Evolutionary conservation across 2,329 filamentous ascomycete species (phyloP), one percentile per base, ranked within the genome.

Genomic region (Ascochyta viciae-villosae): DNA sequence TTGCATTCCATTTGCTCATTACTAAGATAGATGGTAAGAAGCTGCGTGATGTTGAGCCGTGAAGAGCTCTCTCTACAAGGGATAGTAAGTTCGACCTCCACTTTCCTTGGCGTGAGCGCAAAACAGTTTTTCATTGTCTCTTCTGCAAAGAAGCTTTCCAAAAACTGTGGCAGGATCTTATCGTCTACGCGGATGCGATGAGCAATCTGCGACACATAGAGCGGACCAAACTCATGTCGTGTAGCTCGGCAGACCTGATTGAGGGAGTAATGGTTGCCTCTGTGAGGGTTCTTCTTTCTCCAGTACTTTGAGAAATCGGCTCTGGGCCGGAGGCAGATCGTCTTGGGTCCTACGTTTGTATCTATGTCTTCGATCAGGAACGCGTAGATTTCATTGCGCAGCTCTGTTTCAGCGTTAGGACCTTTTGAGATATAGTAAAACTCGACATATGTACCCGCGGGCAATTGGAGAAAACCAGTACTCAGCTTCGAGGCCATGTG

Each of bases 321-420:
- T 26, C 31, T 37, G 19, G 47, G 37, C 6, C 53, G 26, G 9
- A 56, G 47, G 15, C 37, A 42, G 12, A 56, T 51, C 1, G 42
- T 56, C 31, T 51, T 56, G 26, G n/a, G 37, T 7, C 47, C 47
- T 10, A 56, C 53, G 15, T 56, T 56, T 24, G 47, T 56, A n/a
- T 51, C 46, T 2, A 56, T 43, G 31, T 46, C 37, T n/a, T 56
- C 47, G n/a, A 56, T 56, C 1, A 56, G 37, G 10, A 37, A n/a
- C 8, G 27, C 16, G 15, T 56, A 50, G 16, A 56, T 56, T 15
- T 41, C 35, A 9, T 56, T 56, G 3, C 53, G 53, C 1, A 56
- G 43, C 19, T 56, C 53, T 56, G 26, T 29, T 13, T 3, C 7
- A 12, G 7, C 12, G 29, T 56, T 13, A 50, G 41, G 15, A 10